Evolutionary conservation across 2,329 filamentous ascomycete genomes (phyloP).

Genomic region (Colletotrichum lentis): DNA sequence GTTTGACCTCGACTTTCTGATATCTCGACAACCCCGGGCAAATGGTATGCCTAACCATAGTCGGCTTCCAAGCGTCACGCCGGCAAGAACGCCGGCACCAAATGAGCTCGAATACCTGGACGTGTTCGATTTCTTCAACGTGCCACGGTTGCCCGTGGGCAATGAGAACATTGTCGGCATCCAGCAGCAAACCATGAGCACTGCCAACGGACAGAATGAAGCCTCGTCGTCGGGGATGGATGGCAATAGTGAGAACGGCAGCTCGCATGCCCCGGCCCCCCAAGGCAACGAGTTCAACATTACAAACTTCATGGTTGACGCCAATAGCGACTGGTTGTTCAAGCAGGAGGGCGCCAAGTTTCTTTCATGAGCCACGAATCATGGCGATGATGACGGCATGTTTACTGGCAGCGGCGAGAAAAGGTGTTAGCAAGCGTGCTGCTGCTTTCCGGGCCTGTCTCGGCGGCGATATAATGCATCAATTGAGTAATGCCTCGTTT

Average conservation of each 20-base stretch:
- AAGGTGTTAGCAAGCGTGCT: conserved; percentile 7
- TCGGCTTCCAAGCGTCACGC: conserved; percentile 63
- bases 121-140: conserved; percentile 94
- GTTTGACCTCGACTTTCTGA: conserved; percentile 89
- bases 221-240: conserved; percentile 35
- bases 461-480: background rate
- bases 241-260: conserved; percentile 39
- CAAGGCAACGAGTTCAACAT: conserved; percentile 74
- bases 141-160: conserved; percentile 73
- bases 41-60: conserved; percentile 49
- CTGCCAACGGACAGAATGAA: conserved; percentile 38
- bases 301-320: conserved; percentile 79
- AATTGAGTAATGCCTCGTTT: background rate
- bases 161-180: conserved; percentile 45
- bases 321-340: conserved; percentile 78
- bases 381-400: background rate
- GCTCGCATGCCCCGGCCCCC: conserved; percentile 44
- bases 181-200: conserved; percentile 38
- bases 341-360: conserved; percentile 56
- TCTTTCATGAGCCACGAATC: conserved; percentile 11
- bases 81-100: conserved; percentile 73
- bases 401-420: background rate
- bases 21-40: conserved; percentile 76
- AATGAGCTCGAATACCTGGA: conserved; percentile 91
- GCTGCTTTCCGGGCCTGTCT: background rate